Conservation (phyloP, 2,329 filamentous ascomycete species). For the Waltergamsia citrina region DNA sequence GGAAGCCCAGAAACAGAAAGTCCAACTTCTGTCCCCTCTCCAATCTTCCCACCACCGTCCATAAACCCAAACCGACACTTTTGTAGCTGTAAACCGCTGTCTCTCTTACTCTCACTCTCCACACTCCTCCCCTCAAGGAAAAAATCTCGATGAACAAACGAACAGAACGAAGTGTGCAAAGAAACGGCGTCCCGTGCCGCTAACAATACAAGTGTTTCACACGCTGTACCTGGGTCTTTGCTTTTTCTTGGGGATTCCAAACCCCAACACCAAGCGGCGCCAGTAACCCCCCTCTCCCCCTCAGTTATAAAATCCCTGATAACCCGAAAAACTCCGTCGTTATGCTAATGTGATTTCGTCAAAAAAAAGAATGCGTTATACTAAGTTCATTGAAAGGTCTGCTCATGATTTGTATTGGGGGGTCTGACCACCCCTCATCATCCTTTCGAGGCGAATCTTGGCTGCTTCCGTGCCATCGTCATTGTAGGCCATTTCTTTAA, state of each 20-base stretch:
- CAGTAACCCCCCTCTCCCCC: not conserved
- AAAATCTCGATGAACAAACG: too few relatives aligned
- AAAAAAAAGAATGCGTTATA: not conserved
- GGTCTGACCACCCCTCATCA: constrained; percentile 10
- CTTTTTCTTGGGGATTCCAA: too few relatives aligned
- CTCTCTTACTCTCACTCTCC: too few relatives aligned
- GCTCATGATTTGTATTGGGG: not conserved
- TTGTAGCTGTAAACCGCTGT: too few relatives aligned
- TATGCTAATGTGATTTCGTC: constrained; percentile 1
- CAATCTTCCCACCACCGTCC: too few relatives aligned
- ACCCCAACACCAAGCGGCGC: too few relatives aligned
- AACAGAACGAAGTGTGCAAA: too few relatives aligned
- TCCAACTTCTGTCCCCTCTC: not conserved
- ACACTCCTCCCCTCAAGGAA: too few relatives aligned
- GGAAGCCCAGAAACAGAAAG: not conserved
- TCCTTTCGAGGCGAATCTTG: constrained; percentile 48
- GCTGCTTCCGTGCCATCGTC: constrained; percentile 61
- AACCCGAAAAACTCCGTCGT: constrained; percentile 2
- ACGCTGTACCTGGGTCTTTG: too few relatives aligned
- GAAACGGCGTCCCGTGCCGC: too few relatives aligned
- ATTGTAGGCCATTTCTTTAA: constrained; percentile 51
- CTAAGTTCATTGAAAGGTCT: not conserved
- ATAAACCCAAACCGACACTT: too few relatives aligned
- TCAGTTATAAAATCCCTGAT: not conserved
- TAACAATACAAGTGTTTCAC: too few relatives aligned